A percentile compares a stretch with the other conserved stretches of the same genome.
Conservation (phyloP, 192 early-diverging fungal genomes). For the Gonapodya prolifera region DNA sequence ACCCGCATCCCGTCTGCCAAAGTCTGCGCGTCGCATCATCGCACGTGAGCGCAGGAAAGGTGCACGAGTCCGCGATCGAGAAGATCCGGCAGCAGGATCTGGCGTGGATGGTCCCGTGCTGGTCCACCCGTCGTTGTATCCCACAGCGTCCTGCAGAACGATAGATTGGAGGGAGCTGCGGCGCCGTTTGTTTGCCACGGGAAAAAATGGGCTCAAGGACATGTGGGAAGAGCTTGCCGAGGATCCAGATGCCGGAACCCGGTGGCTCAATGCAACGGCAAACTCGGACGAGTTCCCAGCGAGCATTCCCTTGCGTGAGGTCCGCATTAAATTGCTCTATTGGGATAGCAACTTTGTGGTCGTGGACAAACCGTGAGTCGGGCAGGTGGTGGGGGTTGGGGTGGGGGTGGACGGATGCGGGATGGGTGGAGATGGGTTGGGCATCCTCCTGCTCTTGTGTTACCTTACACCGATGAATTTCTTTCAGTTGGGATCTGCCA, state of each 20-base stretch:
- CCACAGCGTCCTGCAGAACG: background rate
- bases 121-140: background rate
- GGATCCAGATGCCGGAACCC: background rate
- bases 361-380: background rate
- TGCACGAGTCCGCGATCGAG: no score
- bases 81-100: background rate
- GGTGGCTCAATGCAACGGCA: background rate
- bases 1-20: no score
- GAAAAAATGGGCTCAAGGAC: background rate
- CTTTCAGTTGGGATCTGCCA: background rate
- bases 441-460: no score
- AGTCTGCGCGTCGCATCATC: no score
- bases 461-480: no score
- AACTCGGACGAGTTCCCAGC: background rate
- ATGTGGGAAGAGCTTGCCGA: background rate
- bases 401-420: no score
- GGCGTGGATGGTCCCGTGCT: background rate
- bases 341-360: background rate
- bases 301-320: background rate
- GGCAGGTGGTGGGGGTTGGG: no score
- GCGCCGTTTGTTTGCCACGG: background rate
- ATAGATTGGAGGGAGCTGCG: background rate
- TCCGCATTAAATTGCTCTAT: background rate
- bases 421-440: no score
- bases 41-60: no score